These are phyloP conservation scores for Phytophthora multivora DNA, from an alignment of 352 stramenopile genomes.

Conservation along the genomic window DNA sequence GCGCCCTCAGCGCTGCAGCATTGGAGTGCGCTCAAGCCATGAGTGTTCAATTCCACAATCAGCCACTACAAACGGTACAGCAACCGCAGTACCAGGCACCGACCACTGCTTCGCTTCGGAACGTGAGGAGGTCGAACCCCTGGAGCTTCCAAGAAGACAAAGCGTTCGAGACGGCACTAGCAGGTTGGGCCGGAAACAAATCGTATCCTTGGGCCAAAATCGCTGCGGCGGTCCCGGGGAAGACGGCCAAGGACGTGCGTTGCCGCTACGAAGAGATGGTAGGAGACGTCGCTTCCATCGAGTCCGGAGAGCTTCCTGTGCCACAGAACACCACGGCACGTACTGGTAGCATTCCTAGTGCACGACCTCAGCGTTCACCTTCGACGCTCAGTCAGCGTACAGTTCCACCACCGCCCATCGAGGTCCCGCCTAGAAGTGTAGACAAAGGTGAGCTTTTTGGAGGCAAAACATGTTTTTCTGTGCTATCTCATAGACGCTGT, in stretches of 20 bases:
- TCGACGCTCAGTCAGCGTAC: slow-evolving; percentile 57
- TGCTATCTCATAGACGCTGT: slow-evolving; percentile 24
- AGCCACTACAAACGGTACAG: slow-evolving; percentile 13
- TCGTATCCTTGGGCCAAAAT: slow-evolving; percentile 87
- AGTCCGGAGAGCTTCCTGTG: slow-evolving; percentile 26
- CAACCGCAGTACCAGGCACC: slow-evolving; percentile 20
- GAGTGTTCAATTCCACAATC: slow-evolving; percentile 24
- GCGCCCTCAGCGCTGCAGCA: slow-evolving; percentile 28
- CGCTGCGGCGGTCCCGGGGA: slow-evolving; percentile 63
- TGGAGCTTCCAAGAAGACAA: slow-evolving; percentile 89
- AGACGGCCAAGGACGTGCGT: slow-evolving; percentile 75
- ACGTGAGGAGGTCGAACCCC: slow-evolving; percentile 38
- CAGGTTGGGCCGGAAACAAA: slow-evolving; percentile 55
- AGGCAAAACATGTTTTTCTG: slow-evolving; percentile 9
- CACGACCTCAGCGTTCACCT: slow-evolving; percentile 14
- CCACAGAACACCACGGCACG: background rate
- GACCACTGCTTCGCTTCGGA: slow-evolving; percentile 24
- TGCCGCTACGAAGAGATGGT: slow-evolving; percentile 80
- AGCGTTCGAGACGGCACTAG: slow-evolving; percentile 74
- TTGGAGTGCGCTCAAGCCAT: slow-evolving; percentile 37
- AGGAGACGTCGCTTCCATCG: slow-evolving; percentile 71
- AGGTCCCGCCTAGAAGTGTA: slow-evolving; percentile 44
- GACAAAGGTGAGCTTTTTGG: slow-evolving; percentile 40
- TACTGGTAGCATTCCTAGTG: slow-evolving; percentile 4
- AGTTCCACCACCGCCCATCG: slow-evolving; percentile 66